Base-by-base conservation (phyloP, 2,329 filamentous ascomycete species). In the Cladosporium velox region DNA sequence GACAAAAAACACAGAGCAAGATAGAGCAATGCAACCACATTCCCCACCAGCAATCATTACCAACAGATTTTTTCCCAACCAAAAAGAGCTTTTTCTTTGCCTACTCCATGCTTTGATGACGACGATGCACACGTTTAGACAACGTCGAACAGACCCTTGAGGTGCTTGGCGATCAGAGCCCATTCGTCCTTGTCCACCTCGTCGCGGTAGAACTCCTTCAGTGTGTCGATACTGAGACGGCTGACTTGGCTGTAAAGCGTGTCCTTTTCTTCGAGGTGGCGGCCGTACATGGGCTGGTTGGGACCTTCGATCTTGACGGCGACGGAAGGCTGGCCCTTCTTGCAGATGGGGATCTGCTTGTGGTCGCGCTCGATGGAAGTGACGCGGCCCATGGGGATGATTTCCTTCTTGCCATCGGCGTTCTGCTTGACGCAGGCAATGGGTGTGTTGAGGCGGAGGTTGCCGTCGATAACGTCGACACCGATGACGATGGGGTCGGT, bases 291-390 rank as follows among this genome's bases (percentile, higher is more conserved):
- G 18, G 95, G 96, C 83, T 99, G 95, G 77, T 94, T 92, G 66
- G 89, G 82, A 64, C 93, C 94, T 82, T 99, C 96, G 74, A 99
- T 96, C 85, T 99, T 99, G 83, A 99, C 85, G 24, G 95, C 95
- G 11, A 99, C 96, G 1, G 93, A 96, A n/a, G 96, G 95, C 76
- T 96, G 91, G 62, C 94, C 94, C 82, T 93, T 94, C 81, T 99
- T 99, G 84, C 92, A 96, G 66, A 97, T 85, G 11, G 85, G 87
- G 71, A 99, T 90, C 70, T 95, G 88, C 83, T 99, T 99, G 86
- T 99, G 95, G 72, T 99, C 96, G 77, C 96, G 90, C 80, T 99
- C 94, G 76, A 99, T 99, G 1, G 91, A 93, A 65, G 91, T 91
- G n/a, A 99, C 95, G 91, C 95, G 90, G 67, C 95, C 95, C 49